These are phyloP conservation scores for Metarhizium brunneum DNA, from an alignment of 2,329 filamentous ascomycete genomes.

Conservation along the genomic window DNA sequence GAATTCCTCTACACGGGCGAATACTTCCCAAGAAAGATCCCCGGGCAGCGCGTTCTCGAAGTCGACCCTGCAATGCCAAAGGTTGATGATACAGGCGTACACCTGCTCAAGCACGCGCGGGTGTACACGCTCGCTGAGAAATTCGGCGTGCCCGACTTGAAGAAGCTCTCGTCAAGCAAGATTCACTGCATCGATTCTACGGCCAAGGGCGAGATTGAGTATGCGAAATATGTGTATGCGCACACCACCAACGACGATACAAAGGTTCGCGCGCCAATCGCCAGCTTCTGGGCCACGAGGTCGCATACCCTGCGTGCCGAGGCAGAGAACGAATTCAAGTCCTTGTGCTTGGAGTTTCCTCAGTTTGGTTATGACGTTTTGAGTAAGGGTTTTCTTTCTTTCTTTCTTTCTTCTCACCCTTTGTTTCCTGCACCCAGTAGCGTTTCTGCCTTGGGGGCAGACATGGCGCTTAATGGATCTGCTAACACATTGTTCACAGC, in stretches of 20 bases:
- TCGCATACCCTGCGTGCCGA: constrained; percentile 76
- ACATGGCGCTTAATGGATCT: not conserved
- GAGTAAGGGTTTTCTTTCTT: constrained; percentile 40
- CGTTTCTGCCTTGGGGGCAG: not conserved
- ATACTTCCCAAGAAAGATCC: constrained; percentile 63
- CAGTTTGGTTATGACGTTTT: constrained; percentile 92
- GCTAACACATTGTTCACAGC: constrained; percentile 28
- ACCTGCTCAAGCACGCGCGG: constrained; percentile 80
- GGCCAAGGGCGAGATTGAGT: constrained; percentile 81
- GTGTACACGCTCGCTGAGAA: constrained; percentile 84
- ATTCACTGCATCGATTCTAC: constrained; percentile 87
- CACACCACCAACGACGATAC: constrained; percentile 61
- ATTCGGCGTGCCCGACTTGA: constrained; percentile 59
- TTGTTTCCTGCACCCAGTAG: not conserved
- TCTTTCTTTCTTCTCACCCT: not conserved
- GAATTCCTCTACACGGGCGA: constrained; percentile 32
- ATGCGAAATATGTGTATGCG: constrained; percentile 83
- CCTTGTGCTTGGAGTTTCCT: constrained; percentile 79
- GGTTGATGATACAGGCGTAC: constrained; percentile 69
- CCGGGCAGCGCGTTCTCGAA: constrained; percentile 59
- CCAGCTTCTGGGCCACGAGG: constrained; percentile 81
- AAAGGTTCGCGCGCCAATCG: constrained; percentile 71
- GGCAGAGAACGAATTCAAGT: constrained; percentile 76
- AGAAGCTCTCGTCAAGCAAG: constrained; percentile 73
- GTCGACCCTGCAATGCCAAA: constrained; percentile 53